Evolutionary conservation across 202 grass and related monocot species (phyloP), one percentile per base, ranked within the genome.

Genomic region (Sporobolus alterniflorus): DNA sequence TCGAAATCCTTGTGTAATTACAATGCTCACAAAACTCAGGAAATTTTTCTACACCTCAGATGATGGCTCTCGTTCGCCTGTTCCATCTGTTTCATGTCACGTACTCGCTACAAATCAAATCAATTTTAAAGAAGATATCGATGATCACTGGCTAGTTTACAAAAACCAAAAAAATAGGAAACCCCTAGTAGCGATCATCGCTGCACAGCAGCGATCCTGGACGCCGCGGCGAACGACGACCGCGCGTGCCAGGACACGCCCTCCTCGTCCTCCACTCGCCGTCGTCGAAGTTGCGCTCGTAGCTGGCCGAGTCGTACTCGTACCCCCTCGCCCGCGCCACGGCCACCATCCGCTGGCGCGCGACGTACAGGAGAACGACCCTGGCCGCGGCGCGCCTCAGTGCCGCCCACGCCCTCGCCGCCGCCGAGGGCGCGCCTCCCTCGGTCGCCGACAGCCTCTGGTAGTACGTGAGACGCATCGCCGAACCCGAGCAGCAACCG

Each of bases 261-360:
- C 54, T 77, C 90, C 20, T 96, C 88, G 47, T 55, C 80, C 85
- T 91, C 93, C 93, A 96, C 61, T 46, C 22, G 1, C 93, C 88
- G 41, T 89, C 90, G 30, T 95, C 90, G 68, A 90, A 93, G 80
- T 91, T 87, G 47, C 71, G 83, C 71, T 82, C 84, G 62, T 92
- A 92, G 51, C 82, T 85, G 9, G 66, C 87, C 21, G 82, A 74
- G 68, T 88, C 89, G 80, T 92, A 95, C 66, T 9, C 77, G 71
- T 48, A 73, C 47, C 65, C 50, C 17, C 55, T 5, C 78, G 77
- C 34, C 76, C 61, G 69, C 30, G 56, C 43, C 56, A 36, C 44
- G 79, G 28, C 32, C 30, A 56, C 54, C 83, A 47, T 52, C 81
- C 85, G 46, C 81, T 80, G 39, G 34, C 65, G 78, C 20, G 68